Evolutionary conservation across 2,329 filamentous ascomycete species (phyloP).

Genomic region (Aspergillus aculeatinus): DNA sequence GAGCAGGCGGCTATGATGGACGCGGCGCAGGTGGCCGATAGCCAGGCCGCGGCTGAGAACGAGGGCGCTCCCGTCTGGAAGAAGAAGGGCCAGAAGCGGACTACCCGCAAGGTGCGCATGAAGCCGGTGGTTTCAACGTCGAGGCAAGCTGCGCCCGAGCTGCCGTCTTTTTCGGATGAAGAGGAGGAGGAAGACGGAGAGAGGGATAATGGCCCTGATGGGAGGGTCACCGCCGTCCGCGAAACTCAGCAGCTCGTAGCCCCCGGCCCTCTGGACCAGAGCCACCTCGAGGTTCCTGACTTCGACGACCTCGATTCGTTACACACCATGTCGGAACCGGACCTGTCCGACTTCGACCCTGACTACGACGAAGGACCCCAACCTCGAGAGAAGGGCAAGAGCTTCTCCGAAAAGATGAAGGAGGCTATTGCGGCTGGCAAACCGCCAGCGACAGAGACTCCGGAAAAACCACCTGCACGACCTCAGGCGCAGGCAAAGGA

Average conservation of each 20-base stretch:
- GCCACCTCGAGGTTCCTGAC: slow-evolving; percentile 8
- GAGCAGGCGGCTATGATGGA: slow-evolving; percentile 29
- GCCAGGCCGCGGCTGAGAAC: slow-evolving; percentile 27
- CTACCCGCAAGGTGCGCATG: slow-evolving; percentile 46
- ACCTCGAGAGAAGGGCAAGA: slow-evolving; percentile 26
- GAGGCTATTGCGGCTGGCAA: slow-evolving; percentile 33
- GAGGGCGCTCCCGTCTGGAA: slow-evolving; percentile 34
- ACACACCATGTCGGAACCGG: slow-evolving; percentile 31
- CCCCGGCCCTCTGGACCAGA: slow-evolving; percentile 8
- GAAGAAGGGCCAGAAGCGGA: slow-evolving; percentile 52
- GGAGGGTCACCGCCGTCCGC: slow-evolving; percentile 30
- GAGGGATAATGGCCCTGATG: slow-evolving; percentile 13
- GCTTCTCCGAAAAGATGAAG: slow-evolving; percentile 38
- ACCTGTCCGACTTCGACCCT: slow-evolving; percentile 29
- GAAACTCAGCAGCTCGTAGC: slow-evolving; percentile 29
- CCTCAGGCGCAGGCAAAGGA: slow-evolving; percentile 15
- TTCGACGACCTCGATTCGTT: slow-evolving; percentile 23
- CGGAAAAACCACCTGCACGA: slow-evolving; percentile 12
- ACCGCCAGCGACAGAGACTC: slow-evolving; percentile 17
- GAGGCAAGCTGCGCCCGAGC: slow-evolving; percentile 22
- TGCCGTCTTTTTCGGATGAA: slow-evolving; percentile 21
- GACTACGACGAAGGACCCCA: slow-evolving; percentile 28
- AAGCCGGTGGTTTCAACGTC: slow-evolving; percentile 37
- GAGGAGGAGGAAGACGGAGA: slow-evolving; percentile 13
- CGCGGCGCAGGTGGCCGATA: slow-evolving; percentile 38